Conservation (phyloP, 2,329 filamentous ascomycete species). For the Dothideomycetes sp. region DNA sequence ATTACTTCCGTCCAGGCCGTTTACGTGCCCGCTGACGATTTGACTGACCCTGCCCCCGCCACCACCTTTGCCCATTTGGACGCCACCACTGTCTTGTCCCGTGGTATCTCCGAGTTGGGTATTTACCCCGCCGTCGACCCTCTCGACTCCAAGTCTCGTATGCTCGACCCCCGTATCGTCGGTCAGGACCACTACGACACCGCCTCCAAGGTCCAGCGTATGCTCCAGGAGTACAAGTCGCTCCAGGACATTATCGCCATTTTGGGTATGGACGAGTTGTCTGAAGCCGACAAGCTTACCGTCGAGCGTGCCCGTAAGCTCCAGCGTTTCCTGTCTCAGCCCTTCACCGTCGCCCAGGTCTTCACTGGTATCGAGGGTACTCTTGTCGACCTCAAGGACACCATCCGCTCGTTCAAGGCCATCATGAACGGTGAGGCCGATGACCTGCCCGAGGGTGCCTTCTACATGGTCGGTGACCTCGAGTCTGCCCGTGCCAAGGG, state of each 20-base stretch:
- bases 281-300: constrained; percentile 97
- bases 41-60: constrained; percentile 98
- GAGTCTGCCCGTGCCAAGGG: constrained; percentile 90
- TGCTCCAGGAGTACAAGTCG: constrained; percentile 99
- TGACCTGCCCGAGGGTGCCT: constrained; percentile 79
- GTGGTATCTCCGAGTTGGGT: constrained; percentile 99
- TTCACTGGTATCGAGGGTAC: constrained; percentile 93
- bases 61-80: constrained; percentile 99
- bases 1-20: constrained; percentile 99
- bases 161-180: constrained; percentile 97
- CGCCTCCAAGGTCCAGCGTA: constrained; percentile 93
- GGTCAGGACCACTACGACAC: constrained; percentile 96
- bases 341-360: constrained; percentile 82
- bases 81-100: constrained; percentile 99
- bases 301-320: constrained; percentile 99
- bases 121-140: constrained; percentile 99
- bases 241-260: constrained; percentile 99
- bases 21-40: constrained; percentile 99
- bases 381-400: constrained; percentile 98
- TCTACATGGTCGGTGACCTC: constrained; percentile 70
- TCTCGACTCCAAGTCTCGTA: constrained; percentile 98
- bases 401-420: constrained; percentile 93
- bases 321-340: constrained; percentile 99
- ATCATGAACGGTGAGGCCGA: constrained; percentile 94
- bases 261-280: constrained; percentile 99